These are phyloP conservation scores for Mycena kentingensis DNA, from an alignment of 768 basidiomycete species.

Conservation along the genomic window DNA sequence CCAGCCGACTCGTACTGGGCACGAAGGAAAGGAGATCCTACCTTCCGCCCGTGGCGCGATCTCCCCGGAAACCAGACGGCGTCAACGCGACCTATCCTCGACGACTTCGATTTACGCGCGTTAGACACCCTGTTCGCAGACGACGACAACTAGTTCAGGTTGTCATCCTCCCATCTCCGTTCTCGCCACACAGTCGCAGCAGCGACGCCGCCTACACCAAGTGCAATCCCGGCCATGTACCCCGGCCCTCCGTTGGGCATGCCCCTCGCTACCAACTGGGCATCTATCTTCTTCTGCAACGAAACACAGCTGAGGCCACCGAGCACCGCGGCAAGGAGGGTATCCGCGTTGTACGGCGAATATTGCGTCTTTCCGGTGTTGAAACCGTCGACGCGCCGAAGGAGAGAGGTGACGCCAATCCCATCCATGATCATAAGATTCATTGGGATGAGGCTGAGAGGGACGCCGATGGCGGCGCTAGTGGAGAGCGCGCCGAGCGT, in stretches of 20 bases:
- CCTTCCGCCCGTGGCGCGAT: too few species aligned
- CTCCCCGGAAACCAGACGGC: too few species aligned
- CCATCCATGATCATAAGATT: background rate
- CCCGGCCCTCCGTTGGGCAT: background rate
- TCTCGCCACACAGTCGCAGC: background rate
- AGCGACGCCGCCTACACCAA: background rate
- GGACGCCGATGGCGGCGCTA: background rate
- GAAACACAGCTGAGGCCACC: background rate
- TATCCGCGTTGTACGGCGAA: constrained; percentile 1
- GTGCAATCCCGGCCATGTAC: background rate
- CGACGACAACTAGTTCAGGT: too few species aligned
- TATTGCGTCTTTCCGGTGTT: background rate
- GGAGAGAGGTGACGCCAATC: background rate
- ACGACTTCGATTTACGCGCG: too few species aligned
- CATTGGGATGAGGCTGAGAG: background rate
- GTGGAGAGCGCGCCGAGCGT: background rate
- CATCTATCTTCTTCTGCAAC: constrained; percentile 1
- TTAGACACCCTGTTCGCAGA: too few species aligned
- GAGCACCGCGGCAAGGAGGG: background rate
- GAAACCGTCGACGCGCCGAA: background rate
- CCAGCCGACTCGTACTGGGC: too few species aligned
- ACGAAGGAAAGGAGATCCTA: too few species aligned
- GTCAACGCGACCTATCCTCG: too few species aligned
- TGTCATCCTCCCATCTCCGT: too few species aligned
- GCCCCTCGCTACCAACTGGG: background rate